Conservation (phyloP, 129 eudicot genomes). For the Helianthus annuus region DNA sequence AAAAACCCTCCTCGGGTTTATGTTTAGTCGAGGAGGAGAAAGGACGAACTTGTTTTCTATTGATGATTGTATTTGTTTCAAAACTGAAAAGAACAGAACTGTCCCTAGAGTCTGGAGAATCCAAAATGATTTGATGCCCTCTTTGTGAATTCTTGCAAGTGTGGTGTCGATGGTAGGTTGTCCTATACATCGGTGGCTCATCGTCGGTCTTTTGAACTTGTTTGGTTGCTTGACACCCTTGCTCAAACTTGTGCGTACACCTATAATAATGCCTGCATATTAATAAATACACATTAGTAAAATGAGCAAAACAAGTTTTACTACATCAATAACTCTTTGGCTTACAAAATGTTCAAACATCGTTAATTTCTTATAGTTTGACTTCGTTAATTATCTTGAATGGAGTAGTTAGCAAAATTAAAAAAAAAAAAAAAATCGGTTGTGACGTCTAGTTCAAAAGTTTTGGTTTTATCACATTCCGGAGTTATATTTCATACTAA, state of each 20-base stretch:
- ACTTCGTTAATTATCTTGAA: not conserved
- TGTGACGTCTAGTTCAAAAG: too few relatives aligned
- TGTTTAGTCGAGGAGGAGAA: conserved; percentile 2
- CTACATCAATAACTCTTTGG: too few relatives aligned
- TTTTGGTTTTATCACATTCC: too few relatives aligned
- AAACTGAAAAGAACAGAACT: conserved; percentile 44
- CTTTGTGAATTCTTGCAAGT: conserved; percentile 37
- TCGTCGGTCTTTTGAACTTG: conserved; percentile 48
- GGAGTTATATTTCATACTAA: not conserved
- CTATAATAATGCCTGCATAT: conserved; percentile 57
- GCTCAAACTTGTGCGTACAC: conserved; percentile 61
- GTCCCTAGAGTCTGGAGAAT: conserved; percentile 20
- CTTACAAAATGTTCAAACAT: too few relatives aligned
- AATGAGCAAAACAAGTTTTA: too few relatives aligned
- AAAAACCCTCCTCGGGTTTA: not conserved
- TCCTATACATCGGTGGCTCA: conserved; percentile 38
- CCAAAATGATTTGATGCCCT: conserved; percentile 31
- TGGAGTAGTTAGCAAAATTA: too few relatives aligned
- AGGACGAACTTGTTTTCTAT: not conserved
- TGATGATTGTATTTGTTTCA: not conserved
- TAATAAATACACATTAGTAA: not conserved
- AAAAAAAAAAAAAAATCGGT: too few relatives aligned
- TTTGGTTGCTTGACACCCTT: conserved; percentile 57
- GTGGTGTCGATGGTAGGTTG: conserved; percentile 47
- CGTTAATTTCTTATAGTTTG: not conserved